Conservation (phyloP, 108 stramenopile species). For the Licmophora abbreviata region DNA sequence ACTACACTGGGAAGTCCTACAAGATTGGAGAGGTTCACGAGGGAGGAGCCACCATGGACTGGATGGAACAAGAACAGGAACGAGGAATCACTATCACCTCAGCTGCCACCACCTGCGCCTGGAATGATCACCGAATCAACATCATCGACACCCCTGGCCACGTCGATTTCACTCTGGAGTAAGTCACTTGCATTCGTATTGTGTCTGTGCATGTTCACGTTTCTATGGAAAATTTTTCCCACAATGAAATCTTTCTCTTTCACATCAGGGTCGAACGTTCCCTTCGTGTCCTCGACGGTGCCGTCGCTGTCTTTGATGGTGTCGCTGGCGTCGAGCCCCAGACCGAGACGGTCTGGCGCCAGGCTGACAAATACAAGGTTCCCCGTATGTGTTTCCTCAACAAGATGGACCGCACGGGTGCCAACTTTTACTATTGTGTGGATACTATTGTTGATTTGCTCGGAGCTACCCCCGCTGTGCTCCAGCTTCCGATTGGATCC, state of each 20-base stretch:
- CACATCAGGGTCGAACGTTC: slow-evolving; percentile 98
- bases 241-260: slow-evolving; percentile 92
- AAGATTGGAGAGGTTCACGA: slow-evolving; percentile 98
- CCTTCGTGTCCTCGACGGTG: slow-evolving; percentile 97
- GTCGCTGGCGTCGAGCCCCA: slow-evolving; percentile 99
- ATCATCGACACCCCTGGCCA: slow-evolving; percentile 88
- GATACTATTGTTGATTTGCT: slow-evolving; percentile 90
- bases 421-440: slow-evolving; percentile 94
- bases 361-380: slow-evolving; percentile 95
- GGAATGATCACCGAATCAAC: slow-evolving; percentile 94
- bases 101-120: slow-evolving; percentile 94
- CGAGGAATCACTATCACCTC: slow-evolving; percentile 99
- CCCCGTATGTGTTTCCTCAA: slow-evolving; percentile 99
- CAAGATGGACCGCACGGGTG: slow-evolving; percentile 99
- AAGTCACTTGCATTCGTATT: too few species aligned
- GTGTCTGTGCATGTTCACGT: too few species aligned
- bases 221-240: too few species aligned
- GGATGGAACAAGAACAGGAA: slow-evolving; percentile 99
- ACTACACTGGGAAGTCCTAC: slow-evolving; percentile 95
- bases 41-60: slow-evolving; percentile 99
- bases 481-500: slow-evolving; percentile 92
- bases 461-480: slow-evolving; percentile 86
- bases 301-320: slow-evolving; percentile 98
- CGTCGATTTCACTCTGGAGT: slow-evolving; percentile 60
- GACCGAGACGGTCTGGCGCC: slow-evolving; percentile 99